Base-by-base conservation (phyloP, 805 yeast species). In the Starmerella floris region DNA sequence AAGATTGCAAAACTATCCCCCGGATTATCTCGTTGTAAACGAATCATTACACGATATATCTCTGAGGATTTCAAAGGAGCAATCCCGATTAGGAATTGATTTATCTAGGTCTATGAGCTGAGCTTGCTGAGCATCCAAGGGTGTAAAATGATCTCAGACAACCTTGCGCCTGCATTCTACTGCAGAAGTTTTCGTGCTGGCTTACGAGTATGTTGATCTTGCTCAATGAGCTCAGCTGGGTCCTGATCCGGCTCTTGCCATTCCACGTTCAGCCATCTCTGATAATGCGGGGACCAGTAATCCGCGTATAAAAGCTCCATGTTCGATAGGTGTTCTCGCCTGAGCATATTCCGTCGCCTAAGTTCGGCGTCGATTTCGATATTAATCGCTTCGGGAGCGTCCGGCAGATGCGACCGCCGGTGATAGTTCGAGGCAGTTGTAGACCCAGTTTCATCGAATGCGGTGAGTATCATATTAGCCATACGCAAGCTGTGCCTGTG, bases 171-270 rank as follows among this genome's bases (percentile, higher is more conserved):
- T n/a, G n/a, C n/a, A n/a, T n/a, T n/a, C n/a, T n/a, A n/a, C n/a
- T n/a, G n/a, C n/a, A n/a, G n/a, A n/a, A n/a, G n/a, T n/a, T n/a
- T n/a, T n/a, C n/a, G n/a, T n/a, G n/a, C n/a, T n/a, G n/a, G n/a
- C n/a, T n/a, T n/a, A n/a, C n/a, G n/a, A n/a, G n/a, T 25, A 8
- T 25, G 28, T 13, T 25, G 8, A 25, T 8, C 28, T 13, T 25
- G 28, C 13, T 30, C 16, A 13, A 30, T 15, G 5, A 31, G n/a
- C 30, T 43, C 46, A 17, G 43, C 72, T 2, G 73, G 74, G 45
- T 69, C 73, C 52, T 69, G 73, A 50, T 69, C 74, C 1, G 74
- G 73, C 50, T 69, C 74, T 16, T 60, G 70, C 73, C 74, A 69
- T 48, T 68, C 72, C 48, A 67, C 69, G 13, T 64, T 66, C 43